These are phyloP conservation scores for Pseudocercospora crystallina DNA, from an alignment of 2,329 filamentous ascomycete species.

Conservation along the genomic window DNA sequence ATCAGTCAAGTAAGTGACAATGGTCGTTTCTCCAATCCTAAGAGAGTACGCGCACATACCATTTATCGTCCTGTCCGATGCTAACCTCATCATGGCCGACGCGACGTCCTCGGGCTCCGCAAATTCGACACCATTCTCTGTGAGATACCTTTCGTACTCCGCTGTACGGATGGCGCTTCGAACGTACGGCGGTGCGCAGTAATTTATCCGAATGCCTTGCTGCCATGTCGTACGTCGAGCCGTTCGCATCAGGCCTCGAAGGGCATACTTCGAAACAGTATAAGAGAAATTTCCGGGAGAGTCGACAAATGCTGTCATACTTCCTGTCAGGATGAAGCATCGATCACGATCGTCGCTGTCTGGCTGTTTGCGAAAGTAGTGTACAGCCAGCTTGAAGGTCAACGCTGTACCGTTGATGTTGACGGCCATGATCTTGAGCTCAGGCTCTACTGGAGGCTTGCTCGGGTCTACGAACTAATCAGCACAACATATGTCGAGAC, in stretches of 20 bases:
- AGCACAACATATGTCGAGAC: too few relatives aligned
- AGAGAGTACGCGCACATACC: too few relatives aligned
- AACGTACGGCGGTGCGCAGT: constrained; percentile 19
- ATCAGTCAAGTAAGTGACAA: too few relatives aligned
- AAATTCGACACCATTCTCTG: constrained; percentile 42
- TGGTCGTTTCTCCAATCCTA: too few relatives aligned
- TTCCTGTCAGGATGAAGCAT: constrained; percentile 42
- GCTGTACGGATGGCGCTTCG: constrained; percentile 32
- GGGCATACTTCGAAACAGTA: constrained; percentile 12
- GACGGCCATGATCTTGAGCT: constrained; percentile 23
- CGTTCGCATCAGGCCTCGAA: constrained; percentile 17
- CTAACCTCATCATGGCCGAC: constrained; percentile 36
- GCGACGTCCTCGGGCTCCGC: constrained; percentile 34
- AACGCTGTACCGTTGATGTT: constrained; percentile 25
- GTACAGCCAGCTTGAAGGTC: constrained; percentile 18
- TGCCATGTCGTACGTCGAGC: constrained; percentile 7
- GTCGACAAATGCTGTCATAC: constrained; percentile 39
- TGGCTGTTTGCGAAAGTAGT: constrained; percentile 16
- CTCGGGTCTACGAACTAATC: background rate
- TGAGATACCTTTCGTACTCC: constrained; percentile 44
- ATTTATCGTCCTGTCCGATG: too few relatives aligned
- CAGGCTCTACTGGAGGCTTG: constrained; percentile 24
- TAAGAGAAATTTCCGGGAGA: constrained; percentile 13
- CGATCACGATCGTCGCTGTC: constrained; percentile 43
- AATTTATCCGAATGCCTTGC: constrained; percentile 15